phyloP scores from a whole-genome alignment of 2,329 filamentous ascomycete species.

The Elsinoe arachidis region DNA sequence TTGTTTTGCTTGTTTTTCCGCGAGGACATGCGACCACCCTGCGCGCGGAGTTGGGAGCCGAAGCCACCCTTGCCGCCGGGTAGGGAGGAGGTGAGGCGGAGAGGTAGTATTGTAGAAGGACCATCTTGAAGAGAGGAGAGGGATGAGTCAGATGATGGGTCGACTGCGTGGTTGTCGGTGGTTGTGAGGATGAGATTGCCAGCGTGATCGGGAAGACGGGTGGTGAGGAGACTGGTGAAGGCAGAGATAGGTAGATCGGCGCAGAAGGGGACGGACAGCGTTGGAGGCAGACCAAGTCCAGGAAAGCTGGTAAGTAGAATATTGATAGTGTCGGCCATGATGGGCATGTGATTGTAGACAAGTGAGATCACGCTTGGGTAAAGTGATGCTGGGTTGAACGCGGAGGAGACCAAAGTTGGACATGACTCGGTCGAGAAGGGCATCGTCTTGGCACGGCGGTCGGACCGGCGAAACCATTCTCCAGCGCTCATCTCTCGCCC shows the following conservation, averaged over 20 bases:
- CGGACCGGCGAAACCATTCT: constrained; percentile 6
- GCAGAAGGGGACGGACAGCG: constrained; percentile 65
- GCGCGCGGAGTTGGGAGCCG: constrained; percentile 90
- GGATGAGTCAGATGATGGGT: constrained; percentile 42
- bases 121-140: constrained; percentile 50
- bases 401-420: not conserved
- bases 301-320: constrained; percentile 77
- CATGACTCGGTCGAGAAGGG: not conserved
- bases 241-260: constrained; percentile 51
- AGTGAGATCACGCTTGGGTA: not conserved
- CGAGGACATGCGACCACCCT: constrained; percentile 97
- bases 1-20: constrained; percentile 75
- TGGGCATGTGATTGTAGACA: not conserved
- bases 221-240: constrained; percentile 54
- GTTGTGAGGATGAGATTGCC: constrained; percentile 71
- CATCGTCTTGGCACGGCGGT: not conserved
- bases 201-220: constrained; percentile 49
- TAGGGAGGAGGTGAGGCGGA: constrained; percentile 70
- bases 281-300: constrained; percentile 74
- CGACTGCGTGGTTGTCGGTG: constrained; percentile 63
- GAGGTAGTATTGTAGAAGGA: constrained; percentile 59
- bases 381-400: not conserved
- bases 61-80: constrained; percentile 97
- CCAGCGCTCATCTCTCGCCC: not conserved
- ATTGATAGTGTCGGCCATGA: constrained; percentile 47